Conservation (phyloP, 306 rosid species). For the Dalbergia cultrata region DNA sequence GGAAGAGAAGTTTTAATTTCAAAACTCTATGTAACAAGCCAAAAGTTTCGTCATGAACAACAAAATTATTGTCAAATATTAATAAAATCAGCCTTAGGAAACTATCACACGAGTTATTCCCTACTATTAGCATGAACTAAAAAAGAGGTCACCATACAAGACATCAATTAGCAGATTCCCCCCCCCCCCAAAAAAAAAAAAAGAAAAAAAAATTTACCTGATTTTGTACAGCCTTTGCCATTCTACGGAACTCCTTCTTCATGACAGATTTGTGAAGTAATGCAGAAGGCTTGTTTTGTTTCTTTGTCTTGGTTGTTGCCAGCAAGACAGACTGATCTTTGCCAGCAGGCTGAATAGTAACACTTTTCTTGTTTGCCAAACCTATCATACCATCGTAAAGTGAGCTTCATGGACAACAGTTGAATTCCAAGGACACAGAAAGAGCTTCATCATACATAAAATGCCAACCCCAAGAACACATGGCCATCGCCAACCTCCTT, state of each 20-base stretch:
- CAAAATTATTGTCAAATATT: neutral
- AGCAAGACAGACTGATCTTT: slow-evolving; percentile 80
- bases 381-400: slow-evolving; percentile 53
- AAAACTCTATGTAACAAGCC: neutral
- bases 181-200: too few species aligned
- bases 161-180: neutral
- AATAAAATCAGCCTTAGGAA: neutral
- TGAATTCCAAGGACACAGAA: neutral
- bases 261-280: slow-evolving; percentile 82
- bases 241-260: slow-evolving; percentile 85
- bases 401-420: neutral
- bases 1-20: neutral
- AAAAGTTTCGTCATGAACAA: neutral
- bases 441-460: neutral
- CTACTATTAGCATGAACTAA: neutral
- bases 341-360: slow-evolving; percentile 76
- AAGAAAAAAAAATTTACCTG: too few species aligned
- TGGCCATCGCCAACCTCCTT: too few species aligned
- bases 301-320: slow-evolving; percentile 90
- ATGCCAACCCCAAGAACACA: neutral
- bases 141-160: neutral
- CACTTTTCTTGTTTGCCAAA: slow-evolving; percentile 94
- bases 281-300: slow-evolving; percentile 84
- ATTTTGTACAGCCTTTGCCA: slow-evolving; percentile 79
- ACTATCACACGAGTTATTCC: neutral